Base-by-base conservation (phyloP, 73 alveolate species). In the Tetrahymena thermophila region DNA sequence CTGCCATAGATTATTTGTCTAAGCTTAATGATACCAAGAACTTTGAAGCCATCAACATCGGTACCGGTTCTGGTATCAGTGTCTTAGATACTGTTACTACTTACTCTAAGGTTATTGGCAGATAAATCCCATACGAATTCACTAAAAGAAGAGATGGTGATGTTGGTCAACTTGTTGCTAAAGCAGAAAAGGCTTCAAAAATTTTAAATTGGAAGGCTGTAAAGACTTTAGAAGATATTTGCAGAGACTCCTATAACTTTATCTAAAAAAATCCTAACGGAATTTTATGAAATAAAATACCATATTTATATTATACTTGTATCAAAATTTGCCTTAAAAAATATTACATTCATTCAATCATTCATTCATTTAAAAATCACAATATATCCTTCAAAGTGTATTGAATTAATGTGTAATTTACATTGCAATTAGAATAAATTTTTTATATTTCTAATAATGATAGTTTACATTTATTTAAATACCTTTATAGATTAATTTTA, bases 91-190 rank as follows among this genome's bases (percentile, higher is more conserved):
- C 98, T 23, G 98, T 98, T 19, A 83, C 85, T 2, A 98, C 99
- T 40, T 99, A 98, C 94, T 99, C 98, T 85, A 96, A 97, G 85
- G 99, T 98, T n/a, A 95, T 85, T 50, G 99, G 98, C 21, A 96
- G 93, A 17, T 85, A 98, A 94, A 94, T 99, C 38, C 98, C 98
- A 44, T 94, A 95, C 93, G 97, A 93, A 42, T 85, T 99, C 38
- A 85, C 42, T n/a, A 98, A 98, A 50, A 97, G 99, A 94, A 98
- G 99, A 94, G 98, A 96, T 34, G 99, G 99, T 40, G 99, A 99
- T 96, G 98, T 97, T 34, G 98, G 98, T 1, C 93, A 95, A 38
- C 95, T 97, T 34, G 97, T 97, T 35, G 99, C 99, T 34, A 96
- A 97, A 85, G 98, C 99, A n/a, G 98, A 96, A 95, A 98, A 97